Evolutionary conservation across 768 basidiomycete genomes (phyloP).

Genomic region (Hypholoma sublateritium): DNA sequence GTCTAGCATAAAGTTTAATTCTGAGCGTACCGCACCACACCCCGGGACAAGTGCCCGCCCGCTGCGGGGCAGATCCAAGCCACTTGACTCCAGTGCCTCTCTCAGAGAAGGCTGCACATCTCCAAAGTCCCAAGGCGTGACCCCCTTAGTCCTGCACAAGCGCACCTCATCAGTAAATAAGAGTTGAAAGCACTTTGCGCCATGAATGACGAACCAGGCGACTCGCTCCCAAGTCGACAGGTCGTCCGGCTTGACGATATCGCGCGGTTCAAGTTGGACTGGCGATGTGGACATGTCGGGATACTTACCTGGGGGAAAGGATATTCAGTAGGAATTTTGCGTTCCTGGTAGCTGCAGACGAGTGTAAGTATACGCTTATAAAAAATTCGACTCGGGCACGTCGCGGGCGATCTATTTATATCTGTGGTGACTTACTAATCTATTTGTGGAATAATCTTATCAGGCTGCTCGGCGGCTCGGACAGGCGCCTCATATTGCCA

Average conservation of each 20-base stretch:
- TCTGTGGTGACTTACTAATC: too few relatives aligned
- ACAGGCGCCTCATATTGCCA: too few relatives aligned
- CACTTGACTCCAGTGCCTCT: slow-evolving; percentile 47
- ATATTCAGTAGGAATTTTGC: too few relatives aligned
- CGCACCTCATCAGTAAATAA: not conserved
- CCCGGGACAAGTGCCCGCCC: slow-evolving; percentile 34
- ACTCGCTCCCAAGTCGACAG: slow-evolving; percentile 28
- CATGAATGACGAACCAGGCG: slow-evolving; percentile 21
- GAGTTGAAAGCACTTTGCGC: too few relatives aligned
- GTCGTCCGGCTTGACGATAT: slow-evolving; percentile 24
- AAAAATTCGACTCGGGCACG: too few relatives aligned
- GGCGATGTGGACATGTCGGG: too few relatives aligned
- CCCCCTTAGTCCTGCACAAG: slow-evolving; percentile 10
- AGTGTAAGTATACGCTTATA: too few relatives aligned
- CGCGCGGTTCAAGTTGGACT: not conserved
- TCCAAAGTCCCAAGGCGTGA: slow-evolving; percentile 68
- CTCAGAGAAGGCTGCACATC: slow-evolving; percentile 53
- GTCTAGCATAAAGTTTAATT: not conserved
- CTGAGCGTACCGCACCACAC: slow-evolving; percentile 46
- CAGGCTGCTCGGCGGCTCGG: too few relatives aligned
- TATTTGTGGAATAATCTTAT: too few relatives aligned
- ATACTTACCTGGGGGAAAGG: too few relatives aligned
- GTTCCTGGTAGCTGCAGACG: too few relatives aligned
- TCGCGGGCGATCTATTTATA: too few relatives aligned
- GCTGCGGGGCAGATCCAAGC: slow-evolving; percentile 40